A percentile compares a stretch with the other conserved stretches of the same genome.
Conservation (phyloP, 2,329 filamentous ascomycete genomes). For the Phoma sp. region DNA sequence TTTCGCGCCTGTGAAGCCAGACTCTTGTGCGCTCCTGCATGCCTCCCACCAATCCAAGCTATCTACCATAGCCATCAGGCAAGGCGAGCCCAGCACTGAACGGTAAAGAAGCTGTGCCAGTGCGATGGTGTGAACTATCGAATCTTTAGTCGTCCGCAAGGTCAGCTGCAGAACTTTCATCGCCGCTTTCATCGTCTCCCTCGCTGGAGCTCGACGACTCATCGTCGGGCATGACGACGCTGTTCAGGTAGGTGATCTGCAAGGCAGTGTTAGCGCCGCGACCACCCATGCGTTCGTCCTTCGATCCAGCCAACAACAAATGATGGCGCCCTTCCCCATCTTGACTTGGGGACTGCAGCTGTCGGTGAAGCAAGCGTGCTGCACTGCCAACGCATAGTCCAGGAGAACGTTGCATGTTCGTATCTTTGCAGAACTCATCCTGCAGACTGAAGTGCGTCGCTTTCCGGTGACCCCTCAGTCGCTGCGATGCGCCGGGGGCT, state of each 20-base stretch:
- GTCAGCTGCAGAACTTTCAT: slow-evolving; percentile 14
- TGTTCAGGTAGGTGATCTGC: slow-evolving; percentile 59
- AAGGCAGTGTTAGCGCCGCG: slow-evolving; percentile 29
- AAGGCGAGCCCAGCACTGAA: slow-evolving; percentile 3
- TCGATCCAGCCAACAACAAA: slow-evolving; percentile 15
- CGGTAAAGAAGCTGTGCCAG: background rate
- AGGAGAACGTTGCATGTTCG: slow-evolving; percentile 22
- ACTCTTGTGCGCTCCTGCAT: slow-evolving; percentile 18
- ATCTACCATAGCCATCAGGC: background rate
- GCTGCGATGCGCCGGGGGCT: background rate
- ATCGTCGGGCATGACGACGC: slow-evolving; percentile 57
- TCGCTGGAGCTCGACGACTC: slow-evolving; percentile 39
- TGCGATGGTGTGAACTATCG: background rate
- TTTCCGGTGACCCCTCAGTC: slow-evolving; percentile 6
- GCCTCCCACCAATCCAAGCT: slow-evolving; percentile 27
- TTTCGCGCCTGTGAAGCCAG: slow-evolving; percentile 23
- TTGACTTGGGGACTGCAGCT: slow-evolving; percentile 24
- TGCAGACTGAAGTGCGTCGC: background rate
- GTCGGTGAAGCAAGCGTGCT: slow-evolving; percentile 33
- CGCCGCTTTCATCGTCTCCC: slow-evolving; percentile 32
- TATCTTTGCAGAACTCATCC: slow-evolving; percentile 17
- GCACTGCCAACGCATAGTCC: slow-evolving; percentile 44
- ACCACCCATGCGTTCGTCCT: slow-evolving; percentile 19
- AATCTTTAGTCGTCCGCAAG: slow-evolving; percentile 15
- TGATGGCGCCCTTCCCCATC: slow-evolving; percentile 12